Base-by-base conservation (phyloP, 345 rosid genomes). In the Bretschneidera sinensis region DNA sequence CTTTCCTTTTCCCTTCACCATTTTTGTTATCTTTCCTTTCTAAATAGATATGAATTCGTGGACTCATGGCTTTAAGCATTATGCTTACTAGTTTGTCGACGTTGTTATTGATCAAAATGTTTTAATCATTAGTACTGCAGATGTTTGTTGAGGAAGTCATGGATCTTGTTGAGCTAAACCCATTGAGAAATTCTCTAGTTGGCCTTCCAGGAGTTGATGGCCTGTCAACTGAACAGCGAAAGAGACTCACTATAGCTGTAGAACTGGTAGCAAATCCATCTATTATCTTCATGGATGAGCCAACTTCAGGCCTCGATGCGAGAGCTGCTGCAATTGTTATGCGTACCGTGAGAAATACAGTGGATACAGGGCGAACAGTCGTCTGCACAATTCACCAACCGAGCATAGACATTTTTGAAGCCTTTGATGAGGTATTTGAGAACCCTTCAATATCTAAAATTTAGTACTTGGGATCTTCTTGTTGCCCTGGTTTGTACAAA, bases 321-420 rank as follows among this genome's bases (percentile, higher is more conserved):
- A 74, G 96, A 77, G 94, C 96, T 24, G 96, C 94, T 33, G 96
- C 94, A 21, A 84, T 89, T 58, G 94, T 89, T 45, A 86, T 86
- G 91, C 76, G 91, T 17, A 80, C 96, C 8, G 85, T 89, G 47
- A 86, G 91, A 71, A 84, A 89, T 62, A 88, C 87, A 4, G 94
- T 86, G 23, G 94, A 89, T 51, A 89, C 96, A 9, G 96, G 96
- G 24, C 59, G 96, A 71, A 89, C 94, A 0, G 89, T 89, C 21
- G 91, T 89, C 43, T 89, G 96, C 75, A 89, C 96, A 53, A 89
- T 89, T 69, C 96, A 89, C 72, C 94, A 89, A 55, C 96, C 96
- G 14, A 86, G 96, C 67, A 89, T 89, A 23, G 97, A 89, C 71
- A 83, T 89, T 56, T 86, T 86, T 33, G 91, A 89, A 77, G 85